Conservation (phyloP, 1,284 basidiomycete genomes). For the Apiotrichum mycotoxinovorans region DNA sequence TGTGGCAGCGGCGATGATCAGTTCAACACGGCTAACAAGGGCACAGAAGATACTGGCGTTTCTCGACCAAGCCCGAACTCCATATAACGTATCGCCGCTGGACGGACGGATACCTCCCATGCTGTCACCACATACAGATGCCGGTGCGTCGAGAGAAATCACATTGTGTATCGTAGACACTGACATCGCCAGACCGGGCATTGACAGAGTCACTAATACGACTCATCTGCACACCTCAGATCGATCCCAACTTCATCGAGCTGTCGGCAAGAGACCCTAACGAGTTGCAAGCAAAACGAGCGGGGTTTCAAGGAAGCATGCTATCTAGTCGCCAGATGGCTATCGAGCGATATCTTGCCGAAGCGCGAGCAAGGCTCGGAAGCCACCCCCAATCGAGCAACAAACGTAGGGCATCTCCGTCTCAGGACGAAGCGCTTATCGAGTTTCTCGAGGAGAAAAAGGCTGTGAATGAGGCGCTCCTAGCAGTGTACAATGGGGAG, state of each 20-base stretch:
- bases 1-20: neutral
- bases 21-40: too few species aligned
- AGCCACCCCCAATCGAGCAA: conserved; percentile 26
- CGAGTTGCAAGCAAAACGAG: conserved; percentile 45
- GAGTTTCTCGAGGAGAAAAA: conserved; percentile 50
- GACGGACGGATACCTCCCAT: conserved; percentile 64
- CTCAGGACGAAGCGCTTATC: conserved; percentile 20
- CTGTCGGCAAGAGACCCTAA: conserved; percentile 39
- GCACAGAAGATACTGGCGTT: conserved; percentile 69
- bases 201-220: conserved; percentile 55
- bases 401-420: neutral
- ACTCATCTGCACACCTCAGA: conserved; percentile 58
- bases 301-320: conserved; percentile 44
- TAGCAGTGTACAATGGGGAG: conserved; percentile 44
- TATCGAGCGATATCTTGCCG: conserved; percentile 57
- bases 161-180: neutral
- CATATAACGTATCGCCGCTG: conserved; percentile 51
- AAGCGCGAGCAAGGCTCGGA: conserved; percentile 19
- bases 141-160: conserved; percentile 51
- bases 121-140: conserved; percentile 74
- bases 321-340: conserved; percentile 57
- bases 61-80: conserved; percentile 70
- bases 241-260: conserved; percentile 54
- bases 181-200: neutral
- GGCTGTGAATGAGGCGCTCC: conserved; percentile 43